Evolutionary conservation across 2,329 filamentous ascomycete species (phyloP), one percentile per base, ranked within the genome.

Genomic region (Pleochaeta shiraiana): DNA sequence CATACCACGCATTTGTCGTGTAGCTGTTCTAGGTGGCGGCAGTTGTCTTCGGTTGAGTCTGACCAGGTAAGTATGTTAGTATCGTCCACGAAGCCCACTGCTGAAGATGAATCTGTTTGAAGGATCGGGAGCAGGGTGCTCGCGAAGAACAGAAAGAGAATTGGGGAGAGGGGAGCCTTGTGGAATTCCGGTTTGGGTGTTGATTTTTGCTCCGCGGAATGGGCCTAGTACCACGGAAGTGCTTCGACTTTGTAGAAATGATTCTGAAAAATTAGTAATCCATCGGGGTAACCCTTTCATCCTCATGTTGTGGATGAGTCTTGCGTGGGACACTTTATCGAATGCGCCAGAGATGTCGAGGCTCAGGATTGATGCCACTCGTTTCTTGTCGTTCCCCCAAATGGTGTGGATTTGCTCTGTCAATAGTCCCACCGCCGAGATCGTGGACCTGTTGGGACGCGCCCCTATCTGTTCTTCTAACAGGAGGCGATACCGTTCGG

Each of bases 401-500:
- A 62, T 43, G 19, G 59, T 62, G 34, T 62, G 59, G 3, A 39
- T 62, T 26, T 62, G 59, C n/a, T 62, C 33, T 9, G 59, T 62
- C 19, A 62, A 33, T 6, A 62, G 31, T 19, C 28, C 59, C 4
- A 26, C 33, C 9, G 33, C 33, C 16, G 31, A 39, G 24, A 62
- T 43, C 4, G 59, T 62, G 7, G 33, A 62, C 33, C 59, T 24
- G 4, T 39, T 62, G 1, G 59, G 59, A 3, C 59, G 16, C 4
- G 59, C 59, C 26, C 12, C 59, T 33, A 43, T 62, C 33, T 62
- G 31, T 28, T 62, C 31, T 31, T 26, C 33, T 12, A 33, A 33
- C 9, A 60, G 12, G n/a, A 60, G 55, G 55, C 34, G 21, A n/a
- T 26, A 34, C 4, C n/a, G 9, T 60, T 60, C 59, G 59, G 33